phyloP scores from a whole-genome alignment of 768 basidiomycete genomes.

The Paxillus ammoniavirescens region DNA sequence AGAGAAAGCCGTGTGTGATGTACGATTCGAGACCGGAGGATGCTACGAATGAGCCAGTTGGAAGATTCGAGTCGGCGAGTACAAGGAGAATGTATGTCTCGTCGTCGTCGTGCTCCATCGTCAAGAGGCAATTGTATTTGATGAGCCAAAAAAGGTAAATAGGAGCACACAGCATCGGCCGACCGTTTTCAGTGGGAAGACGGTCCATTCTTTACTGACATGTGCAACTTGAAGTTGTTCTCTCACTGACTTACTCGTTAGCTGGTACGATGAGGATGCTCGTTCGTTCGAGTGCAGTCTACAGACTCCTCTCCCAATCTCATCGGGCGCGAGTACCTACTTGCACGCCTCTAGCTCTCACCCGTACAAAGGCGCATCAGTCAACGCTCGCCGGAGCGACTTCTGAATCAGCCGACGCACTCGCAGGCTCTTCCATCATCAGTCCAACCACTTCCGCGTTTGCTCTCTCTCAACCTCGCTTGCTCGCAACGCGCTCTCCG shows the following conservation, averaged over 20 bases:
- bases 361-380: conserved; percentile 29
- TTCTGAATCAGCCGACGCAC: not conserved
- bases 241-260: not conserved
- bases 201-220: no score
- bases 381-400: conserved; percentile 29
- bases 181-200: no score
- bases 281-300: not conserved
- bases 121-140: not conserved
- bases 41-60: conserved; percentile 95
- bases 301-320: not conserved
- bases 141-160: no score
- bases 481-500: conserved; percentile 13
- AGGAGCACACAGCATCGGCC: no score
- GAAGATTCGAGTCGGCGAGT: conserved; percentile 89
- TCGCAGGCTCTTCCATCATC: not conserved
- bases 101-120: conserved; percentile 35
- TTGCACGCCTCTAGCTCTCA: conserved; percentile 3
- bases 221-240: no score
- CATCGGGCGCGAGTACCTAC: not conserved
- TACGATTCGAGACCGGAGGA: conserved; percentile 93
- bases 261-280: not conserved
- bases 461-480: not conserved
- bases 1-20: conserved; percentile 76
- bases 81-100: conserved; percentile 75
- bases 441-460: not conserved